Evolutionary conservation across 768 basidiomycete genomes (phyloP), one percentile per base, ranked within the genome.

Genomic region (Naganishia onofrii): DNA sequence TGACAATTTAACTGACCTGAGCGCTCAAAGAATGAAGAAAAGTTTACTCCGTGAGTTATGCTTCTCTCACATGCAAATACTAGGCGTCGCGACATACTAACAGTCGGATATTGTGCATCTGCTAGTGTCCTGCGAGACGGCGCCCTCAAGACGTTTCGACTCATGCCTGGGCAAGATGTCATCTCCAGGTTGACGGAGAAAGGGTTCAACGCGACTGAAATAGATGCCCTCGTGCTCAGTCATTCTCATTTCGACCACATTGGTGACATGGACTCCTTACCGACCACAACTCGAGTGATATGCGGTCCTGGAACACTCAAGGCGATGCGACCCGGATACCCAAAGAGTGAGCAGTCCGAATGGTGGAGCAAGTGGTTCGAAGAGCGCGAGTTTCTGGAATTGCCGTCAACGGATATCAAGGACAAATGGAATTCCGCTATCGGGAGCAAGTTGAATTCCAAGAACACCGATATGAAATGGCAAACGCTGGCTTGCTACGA

Each of bases 241-340:
- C 76, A 76, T 46, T 65, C 72, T 48, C 74, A 75, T 51, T 72
- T 73, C 48, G 76, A 76, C 64, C 76, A 73, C 67, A 48, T 66
- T 38, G 75, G 74, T 3, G 71, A 74, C 57, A 65, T 75, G 32
- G 69, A 70, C 38, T 70, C 74, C 10, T 63, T 76, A 12, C 68
- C 76, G 19, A 23, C 68, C 7, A 64, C 65, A 2, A 52, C 64
- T 9, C 70, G 66, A 9, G 48, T 70, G 0, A 65, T 76, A 32
- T 34, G 73, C 8, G 76, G 73, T 19, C 73, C 72, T 15, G 67
- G 66, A 7, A 71, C 76, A 2, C 31, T 75, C 36, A 70, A 70
- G 21, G 71, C 68, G 1, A 74, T 75, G 38, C 70, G 55, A 9
- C 69, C 68, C 3, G 74, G 73, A 17, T 72, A 71, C 51, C 73